A percentile compares a stretch with the other conserved stretches of the same genome.
phyloP scores from a whole-genome alignment of 306 rosid genomes.

The Cucurbita ficifolia region DNA sequence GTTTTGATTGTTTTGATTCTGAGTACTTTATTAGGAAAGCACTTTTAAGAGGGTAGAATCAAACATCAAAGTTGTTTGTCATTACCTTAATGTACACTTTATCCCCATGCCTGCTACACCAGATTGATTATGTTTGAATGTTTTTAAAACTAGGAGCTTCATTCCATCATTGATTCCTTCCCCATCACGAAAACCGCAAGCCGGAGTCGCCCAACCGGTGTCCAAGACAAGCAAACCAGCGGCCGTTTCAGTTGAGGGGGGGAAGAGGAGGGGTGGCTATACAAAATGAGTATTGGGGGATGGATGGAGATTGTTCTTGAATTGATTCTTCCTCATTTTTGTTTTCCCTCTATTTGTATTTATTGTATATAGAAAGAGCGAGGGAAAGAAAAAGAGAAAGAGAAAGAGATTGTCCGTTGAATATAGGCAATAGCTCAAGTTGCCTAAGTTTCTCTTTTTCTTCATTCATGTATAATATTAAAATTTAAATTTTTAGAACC shows the following conservation, averaged over 20 bases:
- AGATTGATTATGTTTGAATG: background rate
- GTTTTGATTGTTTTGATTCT: too few relatives aligned
- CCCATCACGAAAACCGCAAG: slow-evolving; percentile 46
- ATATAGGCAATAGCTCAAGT: slow-evolving; percentile 17
- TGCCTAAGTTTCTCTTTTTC: slow-evolving; percentile 21
- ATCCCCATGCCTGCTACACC: background rate
- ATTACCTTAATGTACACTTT: background rate
- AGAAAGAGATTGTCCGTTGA: background rate
- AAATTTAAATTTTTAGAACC: too few relatives aligned
- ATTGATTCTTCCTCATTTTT: slow-evolving; percentile 8
- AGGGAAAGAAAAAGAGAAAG: slow-evolving; percentile 11
- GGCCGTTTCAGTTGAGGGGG: slow-evolving; percentile 27
- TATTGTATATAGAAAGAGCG: slow-evolving; percentile 17
- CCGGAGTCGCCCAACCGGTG: slow-evolving; percentile 16
- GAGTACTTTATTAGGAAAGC: background rate
- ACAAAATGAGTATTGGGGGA: slow-evolving; percentile 27
- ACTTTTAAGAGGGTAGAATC: background rate
- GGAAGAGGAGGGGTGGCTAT: slow-evolving; percentile 33
- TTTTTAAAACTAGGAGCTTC: slow-evolving; percentile 33
- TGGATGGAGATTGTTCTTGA: slow-evolving; percentile 7
- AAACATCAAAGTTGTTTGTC: background rate
- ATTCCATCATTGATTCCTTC: slow-evolving; percentile 69
- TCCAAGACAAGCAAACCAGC: slow-evolving; percentile 24
- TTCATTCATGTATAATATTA: background rate
- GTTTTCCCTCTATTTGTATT: slow-evolving; percentile 1